Base-by-base conservation (phyloP, 1,284 basidiomycete genomes). In the Ustilago sp. region DNA sequence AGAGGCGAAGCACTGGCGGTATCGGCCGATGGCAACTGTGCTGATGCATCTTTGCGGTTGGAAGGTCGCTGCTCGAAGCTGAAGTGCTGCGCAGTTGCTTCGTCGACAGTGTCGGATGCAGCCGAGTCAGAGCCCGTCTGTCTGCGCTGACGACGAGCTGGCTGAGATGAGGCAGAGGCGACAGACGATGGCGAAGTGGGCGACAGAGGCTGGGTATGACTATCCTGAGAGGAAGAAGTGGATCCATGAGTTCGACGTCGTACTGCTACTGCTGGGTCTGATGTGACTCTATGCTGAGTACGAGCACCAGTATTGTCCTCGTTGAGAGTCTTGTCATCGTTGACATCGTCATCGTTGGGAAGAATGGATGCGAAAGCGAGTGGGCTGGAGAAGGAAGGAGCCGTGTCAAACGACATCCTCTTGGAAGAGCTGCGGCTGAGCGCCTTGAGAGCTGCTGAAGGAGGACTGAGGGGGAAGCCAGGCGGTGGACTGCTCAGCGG, bases 311-410 rank as follows among this genome's bases (percentile, higher is more conserved):
- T 50, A 41, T 73, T 63, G 56, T 60, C 50, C 3, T 63, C 50
- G 48, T 73, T 63, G 56, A 67, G 64, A 13, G 58, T 53, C 15
- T 67, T 64, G 28, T 73, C 70, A 31, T 77, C 66, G 39, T 67
- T 60, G 41, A 52, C n/a, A 36, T 75, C 72, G 19, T 74, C 68
- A 15, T 84, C 83, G n/a, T 72, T 67, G 8, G 83, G 79, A 13
- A 85, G 61, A 45, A 74, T 79, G 13, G 80, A 78, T 12, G 81
- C 79, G 50, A 82, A 77, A 8, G 83, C 83, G 45, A 85, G 79
- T 34, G 83, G 83, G 41, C 83, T 85, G 17, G 83, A 84, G 34
- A 84, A 84, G 53, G 82, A 84, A 2, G 83, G 83, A 15, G 79
- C 68, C 19, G 59, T 81, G 69, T 77, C 75, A 68, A 77, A 74